These are phyloP conservation scores for Peronospora tabacina DNA, from an alignment of 352 stramenopile species.

Conservation along the genomic window DNA sequence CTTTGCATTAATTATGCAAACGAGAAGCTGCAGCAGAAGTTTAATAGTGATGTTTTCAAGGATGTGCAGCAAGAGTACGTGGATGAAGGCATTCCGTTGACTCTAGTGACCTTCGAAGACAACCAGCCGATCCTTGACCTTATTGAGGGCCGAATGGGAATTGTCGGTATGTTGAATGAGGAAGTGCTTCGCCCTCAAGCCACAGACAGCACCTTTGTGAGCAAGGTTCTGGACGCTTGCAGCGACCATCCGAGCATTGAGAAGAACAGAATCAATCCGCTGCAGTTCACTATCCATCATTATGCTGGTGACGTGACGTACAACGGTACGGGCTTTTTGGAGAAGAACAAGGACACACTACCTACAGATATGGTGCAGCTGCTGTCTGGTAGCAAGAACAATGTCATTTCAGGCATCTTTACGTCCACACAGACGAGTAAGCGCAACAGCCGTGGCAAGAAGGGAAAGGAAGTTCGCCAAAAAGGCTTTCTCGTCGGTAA, in stretches of 20 bases:
- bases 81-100: conserved; percentile 85
- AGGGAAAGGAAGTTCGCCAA: conserved; percentile 42
- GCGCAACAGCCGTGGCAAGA: conserved; percentile 37
- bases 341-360: conserved; percentile 86
- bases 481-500: conserved; percentile 79
- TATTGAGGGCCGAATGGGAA: conserved; percentile 82
- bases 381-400: conserved; percentile 49
- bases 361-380: conserved; percentile 73
- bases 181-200: conserved; percentile 88
- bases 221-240: conserved; percentile 74
- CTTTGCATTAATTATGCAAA: conserved; percentile 90
- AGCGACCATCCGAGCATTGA: conserved; percentile 75
- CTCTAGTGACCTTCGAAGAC: conserved; percentile 85
- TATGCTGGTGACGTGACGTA: conserved; percentile 82
- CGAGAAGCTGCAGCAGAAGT: conserved; percentile 87
- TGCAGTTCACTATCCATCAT: conserved; percentile 75
- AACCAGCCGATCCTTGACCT: conserved; percentile 89
- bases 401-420: conserved; percentile 67
- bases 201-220: conserved; percentile 76
- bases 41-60: conserved; percentile 93
- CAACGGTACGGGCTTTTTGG: conserved; percentile 60
- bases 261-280: conserved; percentile 78
- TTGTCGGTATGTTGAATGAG: conserved; percentile 92
- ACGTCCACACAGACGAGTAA: conserved; percentile 28
- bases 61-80: conserved; percentile 93